Percentiles rank a stretch among this genome's conserved stretches.
Conservation (phyloP, 805 yeast species). For the Kodamaea lidongshanica region DNA sequence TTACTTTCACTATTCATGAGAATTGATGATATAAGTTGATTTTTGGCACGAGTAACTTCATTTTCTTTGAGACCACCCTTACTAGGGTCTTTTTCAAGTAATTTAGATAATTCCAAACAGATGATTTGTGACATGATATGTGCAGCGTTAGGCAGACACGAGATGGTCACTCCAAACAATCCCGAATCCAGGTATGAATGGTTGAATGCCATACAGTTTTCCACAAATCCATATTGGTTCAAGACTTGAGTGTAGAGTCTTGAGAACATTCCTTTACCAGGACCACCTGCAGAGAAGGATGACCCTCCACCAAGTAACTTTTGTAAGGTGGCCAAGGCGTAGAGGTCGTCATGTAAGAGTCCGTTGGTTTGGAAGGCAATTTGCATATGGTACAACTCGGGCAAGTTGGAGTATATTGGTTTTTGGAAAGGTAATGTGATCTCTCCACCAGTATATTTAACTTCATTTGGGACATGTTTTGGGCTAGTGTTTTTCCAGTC, state of each 20-base stretch:
- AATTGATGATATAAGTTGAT: constrained; percentile 79
- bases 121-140: constrained; percentile 76
- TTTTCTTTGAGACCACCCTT: constrained; percentile 57
- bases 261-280: constrained; percentile 98
- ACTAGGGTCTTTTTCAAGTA: constrained; percentile 25
- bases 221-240: constrained; percentile 87
- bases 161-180: constrained; percentile 78
- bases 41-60: constrained; percentile 87
- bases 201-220: constrained; percentile 80
- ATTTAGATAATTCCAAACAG: constrained; percentile 37
- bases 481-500: constrained; percentile 35
- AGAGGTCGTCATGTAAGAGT: constrained; percentile 76
- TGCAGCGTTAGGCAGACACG: constrained; percentile 84
- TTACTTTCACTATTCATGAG: constrained; percentile 91
- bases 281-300: constrained; percentile 97
- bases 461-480: no score
- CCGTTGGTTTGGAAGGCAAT: constrained; percentile 86
- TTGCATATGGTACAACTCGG: constrained; percentile 79
- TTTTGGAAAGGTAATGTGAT: constrained; percentile 33
- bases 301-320: constrained; percentile 95
- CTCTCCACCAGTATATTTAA: constrained; percentile 49
- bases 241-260: constrained; percentile 85
- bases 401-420: constrained; percentile 44
- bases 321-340: constrained; percentile 85
- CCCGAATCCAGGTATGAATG: constrained; percentile 90